These are phyloP conservation scores for Shiraia bambusicola DNA, from an alignment of 2,329 filamentous ascomycete genomes.

Conservation along the genomic window DNA sequence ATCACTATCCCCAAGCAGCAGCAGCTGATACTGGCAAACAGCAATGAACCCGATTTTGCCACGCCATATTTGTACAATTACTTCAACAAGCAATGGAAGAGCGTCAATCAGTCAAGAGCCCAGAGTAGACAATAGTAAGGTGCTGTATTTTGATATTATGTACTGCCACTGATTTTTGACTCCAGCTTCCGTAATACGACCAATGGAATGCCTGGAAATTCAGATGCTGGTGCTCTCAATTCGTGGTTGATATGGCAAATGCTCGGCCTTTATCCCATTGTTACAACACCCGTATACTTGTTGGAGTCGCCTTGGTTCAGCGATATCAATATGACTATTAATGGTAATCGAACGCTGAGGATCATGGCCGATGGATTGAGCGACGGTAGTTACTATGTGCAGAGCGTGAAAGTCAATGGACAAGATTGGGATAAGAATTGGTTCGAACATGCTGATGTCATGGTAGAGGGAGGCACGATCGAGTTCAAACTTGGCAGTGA, in stretches of 20 bases:
- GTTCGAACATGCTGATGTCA: constrained; percentile 66
- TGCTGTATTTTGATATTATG: neutral
- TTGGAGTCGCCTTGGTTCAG: constrained; percentile 50
- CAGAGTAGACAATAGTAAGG: constrained; percentile 35
- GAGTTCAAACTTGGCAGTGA: constrained; percentile 52
- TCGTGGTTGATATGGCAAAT: constrained; percentile 53
- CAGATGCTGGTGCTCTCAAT: constrained; percentile 48
- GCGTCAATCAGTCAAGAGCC: constrained; percentile 35
- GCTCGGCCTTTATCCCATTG: constrained; percentile 54
- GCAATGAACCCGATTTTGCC: constrained; percentile 67
- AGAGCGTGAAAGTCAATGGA: constrained; percentile 66
- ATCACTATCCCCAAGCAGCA: neutral
- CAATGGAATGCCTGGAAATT: constrained; percentile 47
- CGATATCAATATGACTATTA: constrained; percentile 60
- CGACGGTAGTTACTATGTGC: constrained; percentile 59
- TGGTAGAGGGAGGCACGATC: constrained; percentile 49
- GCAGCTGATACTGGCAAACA: constrained; percentile 48
- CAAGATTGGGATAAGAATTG: constrained; percentile 62
- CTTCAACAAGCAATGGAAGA: constrained; percentile 45
- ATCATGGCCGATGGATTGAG: constrained; percentile 56
- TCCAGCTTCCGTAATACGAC: constrained; percentile 22
- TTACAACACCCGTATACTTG: constrained; percentile 67
- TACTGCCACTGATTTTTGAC: constrained; percentile 9
- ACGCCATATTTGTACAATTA: constrained; percentile 59
- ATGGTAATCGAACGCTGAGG: constrained; percentile 51